Evolutionary conservation across 2,329 filamentous ascomycete species (phyloP).

Genomic region (Neofusicoccum cordaticola): DNA sequence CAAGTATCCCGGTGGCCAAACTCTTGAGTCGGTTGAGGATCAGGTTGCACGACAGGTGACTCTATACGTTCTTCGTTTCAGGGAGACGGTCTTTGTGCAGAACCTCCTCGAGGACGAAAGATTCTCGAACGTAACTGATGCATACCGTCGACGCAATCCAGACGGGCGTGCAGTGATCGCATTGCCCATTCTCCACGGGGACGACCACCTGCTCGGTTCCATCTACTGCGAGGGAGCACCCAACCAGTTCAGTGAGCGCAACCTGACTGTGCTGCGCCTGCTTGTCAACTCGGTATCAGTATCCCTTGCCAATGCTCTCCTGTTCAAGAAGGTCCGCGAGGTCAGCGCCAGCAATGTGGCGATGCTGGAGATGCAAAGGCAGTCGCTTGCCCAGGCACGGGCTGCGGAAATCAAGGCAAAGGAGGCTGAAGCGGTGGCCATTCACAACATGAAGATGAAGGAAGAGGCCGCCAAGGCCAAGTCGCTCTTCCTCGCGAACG

Average conservation of each 20-base stretch:
- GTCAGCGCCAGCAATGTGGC: slow-evolving; percentile 74
- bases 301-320: slow-evolving; percentile 61
- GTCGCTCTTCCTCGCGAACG: slow-evolving; percentile 66
- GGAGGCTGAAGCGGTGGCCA: slow-evolving; percentile 70
- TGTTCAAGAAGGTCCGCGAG: slow-evolving; percentile 69
- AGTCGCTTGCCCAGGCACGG: slow-evolving; percentile 67
- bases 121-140: slow-evolving; percentile 70
- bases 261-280: slow-evolving; percentile 55
- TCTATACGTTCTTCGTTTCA: slow-evolving; percentile 72
- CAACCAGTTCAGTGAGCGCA: slow-evolving; percentile 72
- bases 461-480: slow-evolving; percentile 83
- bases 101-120: slow-evolving; percentile 73
- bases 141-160: slow-evolving; percentile 67
- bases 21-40: slow-evolving; percentile 61
- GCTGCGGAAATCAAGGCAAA: slow-evolving; percentile 75
- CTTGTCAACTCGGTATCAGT: slow-evolving; percentile 74
- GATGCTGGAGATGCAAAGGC: slow-evolving; percentile 75
- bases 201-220: slow-evolving; percentile 67
- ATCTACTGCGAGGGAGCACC: slow-evolving; percentile 74
- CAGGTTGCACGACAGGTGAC: slow-evolving; percentile 74
- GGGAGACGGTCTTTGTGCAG: slow-evolving; percentile 70
- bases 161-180: slow-evolving; percentile 72
- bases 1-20: slow-evolving; percentile 64
- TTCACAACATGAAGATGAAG: slow-evolving; percentile 75
- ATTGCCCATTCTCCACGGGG: slow-evolving; percentile 74